A percentile compares a stretch with the other conserved stretches of the same genome.
phyloP scores from a whole-genome alignment of 2,329 filamentous ascomycete species.

The Triangularia setosa region DNA sequence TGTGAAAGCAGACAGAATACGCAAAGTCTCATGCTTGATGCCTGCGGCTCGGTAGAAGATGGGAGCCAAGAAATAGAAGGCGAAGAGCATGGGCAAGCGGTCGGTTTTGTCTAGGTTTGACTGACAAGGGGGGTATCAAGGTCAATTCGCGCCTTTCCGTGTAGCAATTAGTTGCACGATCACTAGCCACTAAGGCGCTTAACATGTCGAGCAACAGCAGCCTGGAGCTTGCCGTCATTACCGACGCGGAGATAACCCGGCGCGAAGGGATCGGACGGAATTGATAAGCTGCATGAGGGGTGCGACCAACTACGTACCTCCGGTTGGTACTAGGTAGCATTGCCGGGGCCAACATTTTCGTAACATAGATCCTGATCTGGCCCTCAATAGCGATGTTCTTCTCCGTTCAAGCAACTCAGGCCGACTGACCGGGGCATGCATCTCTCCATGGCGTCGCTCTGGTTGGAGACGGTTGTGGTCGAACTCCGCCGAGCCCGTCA shows the following conservation, averaged over 20 bases:
- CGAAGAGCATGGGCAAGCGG: background rate
- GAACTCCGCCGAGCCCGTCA: background rate
- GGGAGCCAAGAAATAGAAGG: slow-evolving; percentile 1
- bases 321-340: background rate
- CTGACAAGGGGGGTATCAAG: background rate
- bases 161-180: background rate
- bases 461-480: background rate
- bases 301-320: background rate
- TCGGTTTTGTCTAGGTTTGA: background rate
- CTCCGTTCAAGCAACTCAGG: no score
- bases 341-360: background rate
- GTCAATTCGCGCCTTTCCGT: background rate
- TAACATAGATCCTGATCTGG: background rate
- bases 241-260: slow-evolving; percentile 4
- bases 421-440: no score
- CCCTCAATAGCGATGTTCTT: no score
- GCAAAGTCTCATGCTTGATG: slow-evolving; percentile 3
- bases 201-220: background rate
- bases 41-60: background rate
- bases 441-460: no score
- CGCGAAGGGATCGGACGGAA: background rate
- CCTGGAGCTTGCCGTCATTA: slow-evolving; percentile 7
- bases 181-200: background rate
- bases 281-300: background rate
- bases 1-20: background rate